Evolutionary conservation across 2,329 filamentous ascomycete species (phyloP).

Genomic region (Eutypella sp.): DNA sequence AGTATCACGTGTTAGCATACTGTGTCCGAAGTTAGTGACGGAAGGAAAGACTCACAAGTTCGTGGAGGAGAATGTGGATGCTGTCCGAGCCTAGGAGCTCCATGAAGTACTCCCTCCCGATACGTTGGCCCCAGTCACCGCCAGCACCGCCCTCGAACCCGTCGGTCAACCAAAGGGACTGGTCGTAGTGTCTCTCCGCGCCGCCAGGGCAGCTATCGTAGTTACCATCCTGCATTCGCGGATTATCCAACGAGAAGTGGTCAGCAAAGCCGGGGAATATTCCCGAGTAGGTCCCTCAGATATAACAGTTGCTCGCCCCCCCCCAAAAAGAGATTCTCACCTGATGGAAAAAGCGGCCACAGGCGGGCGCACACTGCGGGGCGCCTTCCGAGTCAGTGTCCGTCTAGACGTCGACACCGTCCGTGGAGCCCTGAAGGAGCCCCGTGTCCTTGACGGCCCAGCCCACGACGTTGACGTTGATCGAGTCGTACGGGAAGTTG

Average conservation of each 20-base stretch:
- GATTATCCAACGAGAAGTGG: not conserved
- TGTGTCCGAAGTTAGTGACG: not conserved
- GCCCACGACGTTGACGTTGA: conserved; percentile 24
- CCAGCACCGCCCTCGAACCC: conserved; percentile 36
- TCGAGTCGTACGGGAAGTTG: conserved; percentile 35
- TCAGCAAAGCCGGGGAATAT: not conserved
- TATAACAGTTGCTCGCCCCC: too few relatives aligned
- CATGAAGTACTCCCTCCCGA: conserved; percentile 40
- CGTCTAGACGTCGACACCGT: conserved; percentile 34
- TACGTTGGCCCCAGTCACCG: conserved; percentile 27
- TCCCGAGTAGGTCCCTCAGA: too few relatives aligned
- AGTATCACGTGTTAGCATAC: not conserved
- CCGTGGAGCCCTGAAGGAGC: conserved; percentile 18
- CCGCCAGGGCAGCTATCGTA: conserved; percentile 35
- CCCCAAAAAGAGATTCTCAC: too few relatives aligned
- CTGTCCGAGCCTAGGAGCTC: conserved; percentile 28
- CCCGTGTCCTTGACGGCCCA: conserved; percentile 22
- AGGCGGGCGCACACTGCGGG: conserved; percentile 36
- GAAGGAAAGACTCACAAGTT: conserved; percentile 21
- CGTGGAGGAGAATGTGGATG: conserved; percentile 42
- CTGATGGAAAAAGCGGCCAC: conserved; percentile 41
- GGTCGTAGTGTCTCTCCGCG: conserved; percentile 36
- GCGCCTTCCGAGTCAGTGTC: conserved; percentile 33
- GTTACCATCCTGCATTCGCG: conserved; percentile 27
- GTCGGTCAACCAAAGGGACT: conserved; percentile 43